Percentiles rank a stretch among this genome's conserved stretches.
Conservation (phyloP, 352 stramenopile species). For the Pythium oligandrum region DNA sequence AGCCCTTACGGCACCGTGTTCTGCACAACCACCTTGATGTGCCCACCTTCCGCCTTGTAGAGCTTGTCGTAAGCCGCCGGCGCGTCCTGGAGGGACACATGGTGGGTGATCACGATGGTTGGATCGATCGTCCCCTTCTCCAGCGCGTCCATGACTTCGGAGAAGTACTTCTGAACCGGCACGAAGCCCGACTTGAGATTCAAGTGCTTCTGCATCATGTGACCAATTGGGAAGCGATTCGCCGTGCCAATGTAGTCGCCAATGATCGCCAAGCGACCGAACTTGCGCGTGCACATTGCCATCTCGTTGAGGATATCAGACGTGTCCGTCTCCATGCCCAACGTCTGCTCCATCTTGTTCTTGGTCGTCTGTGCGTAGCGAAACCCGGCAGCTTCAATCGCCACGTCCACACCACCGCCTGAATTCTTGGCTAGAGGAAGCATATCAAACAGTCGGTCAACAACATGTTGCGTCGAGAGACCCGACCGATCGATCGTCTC, state of each 20-base stretch:
- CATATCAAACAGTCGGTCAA: slow-evolving; percentile 23
- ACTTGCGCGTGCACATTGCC: slow-evolving; percentile 28
- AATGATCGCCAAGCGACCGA: slow-evolving; percentile 24
- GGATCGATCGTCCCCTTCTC: slow-evolving; percentile 25
- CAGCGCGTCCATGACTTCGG: slow-evolving; percentile 21
- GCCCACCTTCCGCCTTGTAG: slow-evolving; percentile 21
- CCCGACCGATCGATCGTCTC: slow-evolving; percentile 26
- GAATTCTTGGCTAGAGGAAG: slow-evolving; percentile 21
- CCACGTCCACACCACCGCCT: slow-evolving; percentile 29
- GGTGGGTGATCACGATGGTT: slow-evolving; percentile 21
- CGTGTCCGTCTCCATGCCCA: slow-evolving; percentile 22
- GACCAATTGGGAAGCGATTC: slow-evolving; percentile 35
- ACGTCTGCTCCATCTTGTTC: slow-evolving; percentile 21
- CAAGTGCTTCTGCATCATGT: slow-evolving; percentile 42
- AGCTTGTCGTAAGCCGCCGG: slow-evolving; percentile 30
- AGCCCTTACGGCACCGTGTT: slow-evolving; percentile 5
- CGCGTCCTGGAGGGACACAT: slow-evolving; percentile 23
- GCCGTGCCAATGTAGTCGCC: slow-evolving; percentile 27
- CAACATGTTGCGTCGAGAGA: slow-evolving; percentile 21
- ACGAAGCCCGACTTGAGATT: slow-evolving; percentile 26
- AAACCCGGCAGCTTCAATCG: slow-evolving; percentile 35
- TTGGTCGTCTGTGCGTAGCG: slow-evolving; percentile 17
- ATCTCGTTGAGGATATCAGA: slow-evolving; percentile 29
- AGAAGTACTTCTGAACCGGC: slow-evolving; percentile 30
- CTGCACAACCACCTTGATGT: slow-evolving; percentile 30